These are phyloP conservation scores for Candida buenavistaensis DNA, from an alignment of 1,139 yeast species.

Conservation along the genomic window DNA sequence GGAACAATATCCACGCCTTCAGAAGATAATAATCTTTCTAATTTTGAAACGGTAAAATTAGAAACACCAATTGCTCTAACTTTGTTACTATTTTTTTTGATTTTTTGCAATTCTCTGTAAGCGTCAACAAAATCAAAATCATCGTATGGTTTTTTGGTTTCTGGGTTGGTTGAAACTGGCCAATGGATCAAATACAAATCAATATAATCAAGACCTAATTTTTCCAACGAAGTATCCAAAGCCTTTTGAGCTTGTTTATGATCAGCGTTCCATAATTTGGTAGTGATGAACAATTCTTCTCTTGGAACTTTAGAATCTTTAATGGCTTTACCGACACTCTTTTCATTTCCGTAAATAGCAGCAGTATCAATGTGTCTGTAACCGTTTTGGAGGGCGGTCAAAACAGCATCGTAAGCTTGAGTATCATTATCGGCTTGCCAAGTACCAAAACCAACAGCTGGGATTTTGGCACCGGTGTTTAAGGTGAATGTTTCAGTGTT, in stretches of 20 bases:
- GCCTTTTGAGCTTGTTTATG: constrained; percentile 62
- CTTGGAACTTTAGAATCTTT: constrained; percentile 68
- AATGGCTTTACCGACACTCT: constrained; percentile 64
- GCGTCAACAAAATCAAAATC: constrained; percentile 65
- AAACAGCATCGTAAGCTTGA: constrained; percentile 62
- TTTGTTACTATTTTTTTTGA: constrained; percentile 55
- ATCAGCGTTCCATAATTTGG: constrained; percentile 74
- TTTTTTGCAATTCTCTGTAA: constrained; percentile 66
- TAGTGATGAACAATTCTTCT: constrained; percentile 71
- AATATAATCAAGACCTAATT: constrained; percentile 74
- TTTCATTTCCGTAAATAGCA: constrained; percentile 65
- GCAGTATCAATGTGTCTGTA: constrained; percentile 84
- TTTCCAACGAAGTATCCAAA: constrained; percentile 60
- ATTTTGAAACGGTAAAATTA: constrained; percentile 48
- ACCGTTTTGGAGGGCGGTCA: constrained; percentile 65
- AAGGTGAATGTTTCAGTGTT: constrained; percentile 36
- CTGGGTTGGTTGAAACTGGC: constrained; percentile 63
- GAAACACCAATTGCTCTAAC: constrained; percentile 63
- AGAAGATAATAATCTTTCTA: constrained; percentile 47
- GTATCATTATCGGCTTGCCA: constrained; percentile 64
- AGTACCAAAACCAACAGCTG: constrained; percentile 77
- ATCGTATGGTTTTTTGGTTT: constrained; percentile 22
- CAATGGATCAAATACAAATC: constrained; percentile 86
- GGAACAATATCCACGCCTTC: constrained; percentile 47
- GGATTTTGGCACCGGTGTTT: constrained; percentile 66